Evolutionary conservation across 192 early-diverging fungal genomes (phyloP), one percentile per base, ranked within the genome.

Genomic region (Rhizophlyctis rosea): DNA sequence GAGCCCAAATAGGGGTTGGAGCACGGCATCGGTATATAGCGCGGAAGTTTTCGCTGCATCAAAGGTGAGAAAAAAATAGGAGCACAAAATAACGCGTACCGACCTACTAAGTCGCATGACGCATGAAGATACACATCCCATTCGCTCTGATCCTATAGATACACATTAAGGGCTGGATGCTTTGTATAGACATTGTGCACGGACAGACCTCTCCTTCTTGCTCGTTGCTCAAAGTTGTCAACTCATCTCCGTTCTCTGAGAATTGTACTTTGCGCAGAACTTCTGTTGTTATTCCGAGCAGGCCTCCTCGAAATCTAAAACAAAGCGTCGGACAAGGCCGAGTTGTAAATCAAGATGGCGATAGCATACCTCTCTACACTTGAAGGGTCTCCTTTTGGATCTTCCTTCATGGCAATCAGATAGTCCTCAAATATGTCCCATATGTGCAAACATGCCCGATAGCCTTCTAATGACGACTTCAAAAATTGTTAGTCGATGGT

Each of bases 41-140:
- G 61, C 66, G 24, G 58, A 47, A 27, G 60, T 62, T 63, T 68
- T 68, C 16, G 66, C 66, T 68, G 59, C 5, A 66, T 36, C 13
- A 52, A 23, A 13, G 4, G 50, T 16, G 9, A 16, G 50, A 13
- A 52, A 52, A 5, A 5, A 13, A 23, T 23, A 5, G 50, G 7
- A 23, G 50, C 7, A 52, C 5, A 25, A 52, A 16, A 23, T 5
- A 25, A 7, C 7, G 5, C 50, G 11, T 52, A 52, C 16, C 24
- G 14, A 13, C 13, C 50, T 5, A 52, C 23, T 25, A 52, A 5
- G 23, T 52, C 50, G 58, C 58, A 59, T 24, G 3, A 47, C 58
- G 16, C 18, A 18, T 24, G 36, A n/a, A 31, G 16, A 5, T 49
- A 4, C 24, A 16, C 14, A 16, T 59, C 35, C 33, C 14, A 7